These are phyloP conservation scores for Suillus ampliporus DNA, from an alignment of 768 basidiomycete genomes.

Conservation along the genomic window DNA sequence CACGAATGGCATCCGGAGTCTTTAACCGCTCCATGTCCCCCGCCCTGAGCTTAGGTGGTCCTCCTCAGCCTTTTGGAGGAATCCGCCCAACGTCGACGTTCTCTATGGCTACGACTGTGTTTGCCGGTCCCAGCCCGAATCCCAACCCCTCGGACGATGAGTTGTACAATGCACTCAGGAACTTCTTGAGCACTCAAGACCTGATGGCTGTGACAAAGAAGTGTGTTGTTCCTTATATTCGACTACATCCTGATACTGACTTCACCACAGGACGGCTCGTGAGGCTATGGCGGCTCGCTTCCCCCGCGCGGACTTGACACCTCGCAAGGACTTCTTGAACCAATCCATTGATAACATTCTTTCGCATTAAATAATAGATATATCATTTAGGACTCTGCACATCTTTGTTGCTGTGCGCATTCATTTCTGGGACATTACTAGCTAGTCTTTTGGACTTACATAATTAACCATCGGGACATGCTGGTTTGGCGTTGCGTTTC, in stretches of 20 bases:
- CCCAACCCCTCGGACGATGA: conserved; percentile 67
- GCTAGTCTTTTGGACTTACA: conserved; percentile 4
- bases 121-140: conserved; percentile 54
- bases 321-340: conserved; percentile 68
- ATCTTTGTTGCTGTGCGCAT: conserved; percentile 15
- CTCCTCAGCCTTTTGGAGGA: conserved; percentile 37
- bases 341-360: conserved; percentile 69
- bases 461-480: background rate
- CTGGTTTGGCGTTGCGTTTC: background rate
- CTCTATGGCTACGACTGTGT: conserved; percentile 64
- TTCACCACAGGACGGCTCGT: conserved; percentile 55
- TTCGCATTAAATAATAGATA: conserved; percentile 50
- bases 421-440: conserved; percentile 15
- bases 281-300: conserved; percentile 66
- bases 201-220: conserved; percentile 77
- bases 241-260: conserved; percentile 11
- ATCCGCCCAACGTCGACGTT: conserved; percentile 60
- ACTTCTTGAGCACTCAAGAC: conserved; percentile 68
- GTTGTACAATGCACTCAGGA: conserved; percentile 56
- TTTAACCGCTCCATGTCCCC: conserved; percentile 43
- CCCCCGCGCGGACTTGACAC: conserved; percentile 67
- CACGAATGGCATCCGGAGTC: conserved; percentile 52
- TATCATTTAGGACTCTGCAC: background rate
- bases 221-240: conserved; percentile 41
- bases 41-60: conserved; percentile 33